Conservation (phyloP, 306 rosid species). For the Citrullus colocynthis region DNA sequence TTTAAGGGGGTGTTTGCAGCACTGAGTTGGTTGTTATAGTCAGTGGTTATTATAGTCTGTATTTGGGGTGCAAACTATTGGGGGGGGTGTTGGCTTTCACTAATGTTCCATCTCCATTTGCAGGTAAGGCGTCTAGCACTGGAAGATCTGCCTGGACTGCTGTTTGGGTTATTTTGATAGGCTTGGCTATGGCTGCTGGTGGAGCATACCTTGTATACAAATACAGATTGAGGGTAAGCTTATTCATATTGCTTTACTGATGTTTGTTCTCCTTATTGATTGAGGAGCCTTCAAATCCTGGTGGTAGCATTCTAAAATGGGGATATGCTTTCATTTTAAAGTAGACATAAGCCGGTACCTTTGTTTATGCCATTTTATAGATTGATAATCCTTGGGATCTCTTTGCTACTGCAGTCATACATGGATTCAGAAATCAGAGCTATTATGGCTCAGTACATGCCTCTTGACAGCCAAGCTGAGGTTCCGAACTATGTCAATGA, state of each 20-base stretch:
- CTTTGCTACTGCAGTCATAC: constrained; percentile 59
- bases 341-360: too few species aligned
- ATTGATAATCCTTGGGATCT: constrained; percentile 9
- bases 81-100: neutral
- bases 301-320: too few species aligned
- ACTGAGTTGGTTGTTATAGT: too few species aligned
- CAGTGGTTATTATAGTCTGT: too few species aligned
- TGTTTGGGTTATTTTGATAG: constrained; percentile 74
- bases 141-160: constrained; percentile 74
- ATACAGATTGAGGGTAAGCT: constrained; percentile 91
- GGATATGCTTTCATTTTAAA: too few species aligned
- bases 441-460: constrained; percentile 99
- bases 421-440: constrained; percentile 99
- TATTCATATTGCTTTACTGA: neutral
- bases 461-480: constrained; percentile 88
- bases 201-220: constrained; percentile 95
- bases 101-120: constrained; percentile 18
- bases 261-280: neutral
- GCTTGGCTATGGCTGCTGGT: constrained; percentile 66
- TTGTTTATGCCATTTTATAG: neutral
- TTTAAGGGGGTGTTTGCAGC: neutral
- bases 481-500: constrained; percentile 54
- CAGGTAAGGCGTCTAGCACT: constrained; percentile 63
- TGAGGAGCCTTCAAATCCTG: too few species aligned
- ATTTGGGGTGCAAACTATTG: too few species aligned